Evolutionary conservation across 2,329 filamentous ascomycete species (phyloP).

Genomic region (Clonostachys sp.): DNA sequence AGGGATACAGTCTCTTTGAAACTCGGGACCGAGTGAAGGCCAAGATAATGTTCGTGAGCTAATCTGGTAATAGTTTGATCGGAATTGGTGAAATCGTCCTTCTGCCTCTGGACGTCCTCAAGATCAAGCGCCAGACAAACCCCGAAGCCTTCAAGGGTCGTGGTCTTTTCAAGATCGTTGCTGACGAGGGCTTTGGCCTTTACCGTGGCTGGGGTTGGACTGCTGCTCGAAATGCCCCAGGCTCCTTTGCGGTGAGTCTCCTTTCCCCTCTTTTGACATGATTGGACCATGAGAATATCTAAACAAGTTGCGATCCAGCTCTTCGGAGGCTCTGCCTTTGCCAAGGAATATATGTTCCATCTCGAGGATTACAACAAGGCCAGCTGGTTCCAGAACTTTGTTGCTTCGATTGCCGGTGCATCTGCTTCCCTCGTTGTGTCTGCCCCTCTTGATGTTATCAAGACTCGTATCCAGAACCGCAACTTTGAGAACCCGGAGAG

Average conservation of each 20-base stretch:
- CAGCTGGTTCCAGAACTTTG: conserved; percentile 91
- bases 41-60: neutral
- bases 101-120: conserved; percentile 90
- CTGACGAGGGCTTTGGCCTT: conserved; percentile 90
- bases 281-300: neutral
- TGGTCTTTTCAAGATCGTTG: conserved; percentile 82
- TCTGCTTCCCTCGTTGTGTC: conserved; percentile 94
- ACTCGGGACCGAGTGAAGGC: neutral
- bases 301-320: conserved; percentile 50
- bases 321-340: conserved; percentile 94
- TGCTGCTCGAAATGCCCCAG: conserved; percentile 91
- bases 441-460: conserved; percentile 95
- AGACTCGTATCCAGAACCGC: conserved; percentile 95
- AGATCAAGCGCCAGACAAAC: conserved; percentile 99
- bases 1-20: conserved; percentile 12
- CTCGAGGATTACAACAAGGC: conserved; percentile 95
- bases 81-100: conserved; percentile 97
- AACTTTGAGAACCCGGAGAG: conserved; percentile 98
- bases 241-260: conserved; percentile 84
- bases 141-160: conserved; percentile 95
- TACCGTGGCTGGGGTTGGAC: conserved; percentile 99
- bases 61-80: conserved; percentile 61
- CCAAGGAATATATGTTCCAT: conserved; percentile 92
- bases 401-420: conserved; percentile 92
- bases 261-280: neutral